phyloP scores from a whole-genome alignment of 2,329 filamentous ascomycete genomes.

The Diaporthe sp. region DNA sequence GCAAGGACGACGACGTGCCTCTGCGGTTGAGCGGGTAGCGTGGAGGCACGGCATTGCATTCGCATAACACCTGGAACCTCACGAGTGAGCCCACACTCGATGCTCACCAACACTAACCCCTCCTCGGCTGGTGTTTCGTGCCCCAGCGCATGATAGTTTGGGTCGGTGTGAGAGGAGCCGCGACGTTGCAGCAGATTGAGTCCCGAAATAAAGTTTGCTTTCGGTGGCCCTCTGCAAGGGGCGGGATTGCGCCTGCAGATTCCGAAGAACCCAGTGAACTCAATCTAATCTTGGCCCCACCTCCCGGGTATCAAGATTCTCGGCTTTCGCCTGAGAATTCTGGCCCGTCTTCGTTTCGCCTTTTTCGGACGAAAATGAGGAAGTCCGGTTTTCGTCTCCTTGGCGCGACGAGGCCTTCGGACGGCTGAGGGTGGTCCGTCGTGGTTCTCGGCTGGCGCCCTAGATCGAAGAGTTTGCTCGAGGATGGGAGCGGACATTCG shows the following conservation, averaged over 20 bases:
- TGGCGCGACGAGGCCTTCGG: neutral
- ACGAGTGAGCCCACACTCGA: neutral
- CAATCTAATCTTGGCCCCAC: slow-evolving; percentile 13
- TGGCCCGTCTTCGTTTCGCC: neutral
- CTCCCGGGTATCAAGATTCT: neutral
- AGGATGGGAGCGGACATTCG: neutral
- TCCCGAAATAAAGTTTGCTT: slow-evolving; percentile 4
- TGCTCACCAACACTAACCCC: neutral
- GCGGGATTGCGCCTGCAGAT: neutral
- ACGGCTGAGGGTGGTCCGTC: neutral
- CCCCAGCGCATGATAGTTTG: neutral
- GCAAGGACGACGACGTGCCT: neutral
- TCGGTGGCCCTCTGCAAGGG: neutral
- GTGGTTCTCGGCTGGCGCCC: neutral
- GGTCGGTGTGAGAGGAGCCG: neutral
- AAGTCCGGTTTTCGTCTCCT: neutral
- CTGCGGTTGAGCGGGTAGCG: neutral
- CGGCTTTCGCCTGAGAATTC: neutral
- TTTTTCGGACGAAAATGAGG: neutral
- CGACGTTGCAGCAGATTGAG: neutral
- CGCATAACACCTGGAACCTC: neutral
- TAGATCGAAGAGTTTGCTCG: neutral
- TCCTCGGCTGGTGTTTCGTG: neutral
- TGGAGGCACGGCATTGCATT: neutral
- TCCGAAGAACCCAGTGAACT: slow-evolving; percentile 1